Evolutionary conservation across 805 yeast species (phyloP).

Genomic region (Ogataea nitratoaversa): DNA sequence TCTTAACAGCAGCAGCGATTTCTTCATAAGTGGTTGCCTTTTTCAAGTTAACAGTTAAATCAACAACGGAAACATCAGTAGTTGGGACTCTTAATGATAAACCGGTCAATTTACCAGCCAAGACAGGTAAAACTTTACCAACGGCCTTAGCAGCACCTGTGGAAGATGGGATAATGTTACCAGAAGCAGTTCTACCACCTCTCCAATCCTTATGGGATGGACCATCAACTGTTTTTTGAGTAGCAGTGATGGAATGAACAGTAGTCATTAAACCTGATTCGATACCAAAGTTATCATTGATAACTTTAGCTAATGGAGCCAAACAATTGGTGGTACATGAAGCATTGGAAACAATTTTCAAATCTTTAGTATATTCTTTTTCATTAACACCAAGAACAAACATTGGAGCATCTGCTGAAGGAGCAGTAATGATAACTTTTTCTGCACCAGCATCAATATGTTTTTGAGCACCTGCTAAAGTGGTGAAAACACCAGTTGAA

Average conservation of each 20-base stretch:
- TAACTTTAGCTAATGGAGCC: conserved; percentile 89
- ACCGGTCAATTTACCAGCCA: conserved; percentile 92
- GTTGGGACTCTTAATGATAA: conserved; percentile 93
- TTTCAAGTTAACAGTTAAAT: conserved; percentile 79
- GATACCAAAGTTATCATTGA: conserved; percentile 81
- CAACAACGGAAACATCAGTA: conserved; percentile 89
- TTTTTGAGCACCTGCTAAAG: conserved; percentile 71
- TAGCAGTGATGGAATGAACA: conserved; percentile 92
- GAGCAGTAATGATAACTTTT: conserved; percentile 93
- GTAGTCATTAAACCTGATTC: conserved; percentile 95
- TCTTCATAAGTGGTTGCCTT: conserved; percentile 77
- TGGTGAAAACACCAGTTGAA: conserved; percentile 94
- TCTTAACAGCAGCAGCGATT: conserved; percentile 71
- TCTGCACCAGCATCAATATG: conserved; percentile 91
- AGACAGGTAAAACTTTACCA: conserved; percentile 88
- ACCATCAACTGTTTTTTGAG: conserved; percentile 96
- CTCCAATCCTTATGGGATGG: conserved; percentile 98
- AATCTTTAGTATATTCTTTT: conserved; percentile 69
- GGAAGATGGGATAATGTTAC: conserved; percentile 91
- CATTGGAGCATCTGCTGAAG: conserved; percentile 93
- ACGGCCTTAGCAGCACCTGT: conserved; percentile 99
- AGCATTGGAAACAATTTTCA: conserved; percentile 81
- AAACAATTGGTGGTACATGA: conserved; percentile 95
- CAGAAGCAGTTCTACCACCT: conserved; percentile 96
- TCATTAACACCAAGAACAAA: conserved; percentile 90